A percentile compares a stretch with the other conserved stretches of the same genome.
These are phyloP conservation scores for Saturnispora mendoncae DNA, from an alignment of 805 yeast species.

Conservation along the genomic window DNA sequence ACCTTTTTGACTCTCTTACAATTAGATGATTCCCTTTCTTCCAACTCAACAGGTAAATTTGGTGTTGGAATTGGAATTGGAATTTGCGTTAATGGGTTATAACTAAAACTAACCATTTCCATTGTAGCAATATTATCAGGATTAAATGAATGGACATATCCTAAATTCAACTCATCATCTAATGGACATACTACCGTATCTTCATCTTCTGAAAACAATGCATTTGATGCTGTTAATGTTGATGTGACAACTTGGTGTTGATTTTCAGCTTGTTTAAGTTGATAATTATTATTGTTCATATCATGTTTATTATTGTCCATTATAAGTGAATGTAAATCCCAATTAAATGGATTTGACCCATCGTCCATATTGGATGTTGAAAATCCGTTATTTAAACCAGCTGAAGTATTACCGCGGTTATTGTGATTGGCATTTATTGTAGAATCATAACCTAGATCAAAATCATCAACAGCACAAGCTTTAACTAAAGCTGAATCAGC, in stretches of 20 bases:
- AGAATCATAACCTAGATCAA: constrained; percentile 22
- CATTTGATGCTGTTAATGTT: not conserved
- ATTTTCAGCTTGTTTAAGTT: not conserved
- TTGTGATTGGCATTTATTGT: too few relatives aligned
- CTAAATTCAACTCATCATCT: constrained; percentile 13
- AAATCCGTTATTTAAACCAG: too few relatives aligned
- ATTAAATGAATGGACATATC: not conserved
- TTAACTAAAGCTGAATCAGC: constrained; percentile 7
- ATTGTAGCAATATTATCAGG: not conserved
- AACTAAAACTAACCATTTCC: too few relatives aligned
- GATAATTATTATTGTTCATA: too few relatives aligned
- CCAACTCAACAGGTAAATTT: not conserved
- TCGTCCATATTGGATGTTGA: constrained; percentile 9
- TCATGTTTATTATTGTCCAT: too few relatives aligned
- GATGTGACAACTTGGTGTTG: not conserved
- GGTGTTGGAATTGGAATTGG: not conserved
- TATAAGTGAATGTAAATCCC: constrained; percentile 23
- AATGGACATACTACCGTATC: constrained; percentile 10
- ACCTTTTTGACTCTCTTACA: constrained; percentile 1
- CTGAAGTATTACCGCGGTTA: too few relatives aligned
- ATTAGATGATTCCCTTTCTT: not conserved
- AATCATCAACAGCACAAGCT: constrained; percentile 27
- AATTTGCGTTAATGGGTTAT: too few relatives aligned
- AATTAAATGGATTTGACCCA: constrained; percentile 23
- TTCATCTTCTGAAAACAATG: constrained; percentile 9